Evolutionary conservation across 129 eudicot genomes (phyloP).

Genomic region (Escallonia herrerae): DNA sequence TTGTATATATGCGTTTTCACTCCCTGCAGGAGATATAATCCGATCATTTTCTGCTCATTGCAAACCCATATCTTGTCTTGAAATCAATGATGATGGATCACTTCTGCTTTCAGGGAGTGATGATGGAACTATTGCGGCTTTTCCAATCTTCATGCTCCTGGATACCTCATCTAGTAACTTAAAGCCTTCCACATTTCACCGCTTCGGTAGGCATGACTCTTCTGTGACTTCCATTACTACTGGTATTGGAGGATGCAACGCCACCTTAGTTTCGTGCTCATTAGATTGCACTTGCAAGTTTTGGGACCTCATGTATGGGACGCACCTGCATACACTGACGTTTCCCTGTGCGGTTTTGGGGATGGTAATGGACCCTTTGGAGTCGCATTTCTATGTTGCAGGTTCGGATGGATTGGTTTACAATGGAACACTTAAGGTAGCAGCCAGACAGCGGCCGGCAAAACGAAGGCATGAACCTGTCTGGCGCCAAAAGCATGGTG

Average conservation of each 20-base stretch:
- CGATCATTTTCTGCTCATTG: constrained; percentile 29
- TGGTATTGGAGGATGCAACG: constrained; percentile 19
- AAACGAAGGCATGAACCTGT: not conserved
- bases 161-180: constrained; percentile 9
- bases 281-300: constrained; percentile 40
- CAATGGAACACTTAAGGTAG: constrained; percentile 20
- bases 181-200: not conserved
- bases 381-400: constrained; percentile 26
- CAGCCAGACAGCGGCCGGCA: not conserved
- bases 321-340: constrained; percentile 24
- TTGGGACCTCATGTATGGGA: constrained; percentile 20
- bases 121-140: constrained; percentile 27
- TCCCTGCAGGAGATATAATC: constrained; percentile 28
- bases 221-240: constrained; percentile 22
- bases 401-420: constrained; percentile 31
- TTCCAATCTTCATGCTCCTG: constrained; percentile 21
- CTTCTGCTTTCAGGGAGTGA: constrained; percentile 35
- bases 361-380: constrained; percentile 24
- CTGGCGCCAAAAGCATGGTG: constrained; percentile 16
- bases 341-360: constrained; percentile 20
- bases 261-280: constrained; percentile 31
- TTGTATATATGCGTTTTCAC: constrained; percentile 18
- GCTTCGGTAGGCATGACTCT: constrained; percentile 26
- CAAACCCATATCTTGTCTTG: constrained; percentile 28
- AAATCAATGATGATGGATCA: constrained; percentile 21